Evolutionary conservation across 495 filamentous ascomycete genomes (phyloP).

Genomic region (Haplographium delicatum): DNA sequence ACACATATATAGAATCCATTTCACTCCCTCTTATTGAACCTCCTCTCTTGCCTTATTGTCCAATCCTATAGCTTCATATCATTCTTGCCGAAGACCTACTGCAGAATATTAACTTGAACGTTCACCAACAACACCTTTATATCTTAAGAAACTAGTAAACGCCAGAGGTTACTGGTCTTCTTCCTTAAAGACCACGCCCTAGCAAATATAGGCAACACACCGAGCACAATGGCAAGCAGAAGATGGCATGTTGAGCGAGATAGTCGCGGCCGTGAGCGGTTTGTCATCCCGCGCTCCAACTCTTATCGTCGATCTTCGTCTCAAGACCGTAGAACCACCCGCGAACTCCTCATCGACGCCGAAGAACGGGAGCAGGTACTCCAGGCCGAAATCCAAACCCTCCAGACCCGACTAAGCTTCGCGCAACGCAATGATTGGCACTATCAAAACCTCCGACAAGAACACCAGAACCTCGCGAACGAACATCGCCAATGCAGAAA

Average conservation of each 20-base stretch:
- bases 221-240: constrained; percentile 12
- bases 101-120: too few relatives aligned
- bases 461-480: constrained; percentile 7
- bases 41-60: too few relatives aligned
- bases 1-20: too few relatives aligned
- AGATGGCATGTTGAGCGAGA: constrained; percentile 14
- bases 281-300: constrained; percentile 8
- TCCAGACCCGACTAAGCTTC: constrained; percentile 18
- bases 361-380: constrained; percentile 20
- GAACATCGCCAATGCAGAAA: constrained; percentile 16
- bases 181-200: constrained; percentile 1
- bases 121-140: neutral
- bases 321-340: constrained; percentile 5
- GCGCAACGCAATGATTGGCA: constrained; percentile 18
- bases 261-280: constrained; percentile 10
- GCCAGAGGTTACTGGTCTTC: constrained; percentile 6
- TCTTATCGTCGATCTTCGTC: constrained; percentile 1
- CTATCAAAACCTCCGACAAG: constrained; percentile 2
- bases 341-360: constrained; percentile 20
- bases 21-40: too few relatives aligned
- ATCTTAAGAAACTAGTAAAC: constrained; percentile 4
- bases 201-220: constrained; percentile 18
- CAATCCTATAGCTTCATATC: too few relatives aligned
- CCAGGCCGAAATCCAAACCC: constrained; percentile 4
- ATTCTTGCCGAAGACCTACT: too few relatives aligned